A percentile compares a stretch with the other conserved stretches of the same genome.
These are phyloP conservation scores for Starmerella potacharoeniae DNA, from an alignment of 805 yeast species.

Conservation along the genomic window DNA sequence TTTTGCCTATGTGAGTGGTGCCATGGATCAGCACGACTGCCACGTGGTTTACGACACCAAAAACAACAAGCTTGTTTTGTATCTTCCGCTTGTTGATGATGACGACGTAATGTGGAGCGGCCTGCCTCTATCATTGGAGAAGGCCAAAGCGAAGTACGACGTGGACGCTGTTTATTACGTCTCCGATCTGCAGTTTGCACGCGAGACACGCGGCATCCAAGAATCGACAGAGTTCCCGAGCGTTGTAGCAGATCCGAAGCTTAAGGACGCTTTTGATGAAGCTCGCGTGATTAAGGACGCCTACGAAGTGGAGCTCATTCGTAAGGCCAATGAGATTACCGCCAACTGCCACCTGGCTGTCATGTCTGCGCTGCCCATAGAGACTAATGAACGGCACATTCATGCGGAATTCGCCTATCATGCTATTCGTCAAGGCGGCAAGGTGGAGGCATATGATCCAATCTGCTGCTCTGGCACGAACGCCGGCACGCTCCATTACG, in stretches of 20 bases:
- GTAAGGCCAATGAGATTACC: conserved; percentile 71
- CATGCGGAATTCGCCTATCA: conserved; percentile 95
- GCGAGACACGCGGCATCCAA: conserved; percentile 22
- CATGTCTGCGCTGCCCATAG: conserved; percentile 85
- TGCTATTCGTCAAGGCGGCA: conserved; percentile 87
- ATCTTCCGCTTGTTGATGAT: conserved; percentile 68
- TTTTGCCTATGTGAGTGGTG: conserved; percentile 78
- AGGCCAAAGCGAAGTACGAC: conserved; percentile 56
- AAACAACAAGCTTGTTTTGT: conserved; percentile 51
- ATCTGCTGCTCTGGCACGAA: conserved; percentile 90
- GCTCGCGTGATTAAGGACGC: conserved; percentile 74
- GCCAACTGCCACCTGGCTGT: conserved; percentile 85
- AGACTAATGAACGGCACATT: conserved; percentile 73
- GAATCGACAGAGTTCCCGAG: conserved; percentile 13
- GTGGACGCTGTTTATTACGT: conserved; percentile 70
- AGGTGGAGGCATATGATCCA: conserved; percentile 82
- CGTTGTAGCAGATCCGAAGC: conserved; percentile 18
- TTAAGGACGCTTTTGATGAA: conserved; percentile 67
- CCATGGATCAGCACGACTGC: conserved; percentile 59
- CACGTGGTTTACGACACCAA: conserved; percentile 48
- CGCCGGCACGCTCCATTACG: conserved; percentile 84
- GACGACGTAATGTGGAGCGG: conserved; percentile 98
- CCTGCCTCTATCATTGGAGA: conserved; percentile 55
- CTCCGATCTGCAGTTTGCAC: conserved; percentile 35
- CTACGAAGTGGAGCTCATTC: conserved; percentile 65